Evolutionary conservation across 2,329 filamentous ascomycete species (phyloP).

Genomic region (Ceratocystis cacaofunesta): DNA sequence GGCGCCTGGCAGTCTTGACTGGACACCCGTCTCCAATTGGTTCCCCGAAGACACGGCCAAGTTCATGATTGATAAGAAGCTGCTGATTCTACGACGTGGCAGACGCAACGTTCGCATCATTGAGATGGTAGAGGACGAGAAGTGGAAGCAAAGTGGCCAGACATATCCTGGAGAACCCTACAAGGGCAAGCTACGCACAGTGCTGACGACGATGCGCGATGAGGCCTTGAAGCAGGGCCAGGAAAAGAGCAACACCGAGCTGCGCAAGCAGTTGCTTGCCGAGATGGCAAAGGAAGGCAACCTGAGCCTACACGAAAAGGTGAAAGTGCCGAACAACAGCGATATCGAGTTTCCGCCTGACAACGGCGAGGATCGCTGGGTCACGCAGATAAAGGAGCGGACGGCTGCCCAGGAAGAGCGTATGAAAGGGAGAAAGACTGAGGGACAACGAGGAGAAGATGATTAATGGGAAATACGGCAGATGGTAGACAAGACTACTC

Average conservation of each 20-base stretch:
- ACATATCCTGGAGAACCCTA: constrained; percentile 39
- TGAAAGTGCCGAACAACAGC: constrained; percentile 28
- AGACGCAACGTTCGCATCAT: constrained; percentile 50
- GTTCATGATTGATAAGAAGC: constrained; percentile 43
- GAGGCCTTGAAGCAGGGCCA: constrained; percentile 25
- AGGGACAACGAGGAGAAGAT: constrained; percentile 10
- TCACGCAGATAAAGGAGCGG: background rate
- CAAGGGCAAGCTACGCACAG: constrained; percentile 33
- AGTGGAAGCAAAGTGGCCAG: constrained; percentile 34
- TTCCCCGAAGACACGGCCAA: constrained; percentile 40
- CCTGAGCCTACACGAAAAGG: constrained; percentile 16
- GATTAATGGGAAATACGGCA: background rate
- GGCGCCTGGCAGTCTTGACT: constrained; percentile 38
- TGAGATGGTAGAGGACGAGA: constrained; percentile 42
- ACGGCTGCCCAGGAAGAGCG: background rate
- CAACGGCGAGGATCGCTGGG: constrained; percentile 10
- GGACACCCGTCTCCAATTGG: constrained; percentile 47
- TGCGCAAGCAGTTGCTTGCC: constrained; percentile 23
- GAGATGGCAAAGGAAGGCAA: constrained; percentile 16
- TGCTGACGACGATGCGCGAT: constrained; percentile 27
- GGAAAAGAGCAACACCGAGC: constrained; percentile 20
- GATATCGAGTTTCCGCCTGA: constrained; percentile 27
- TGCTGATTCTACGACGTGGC: constrained; percentile 47
- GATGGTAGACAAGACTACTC: background rate
- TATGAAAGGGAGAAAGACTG: constrained; percentile 18